Evolutionary conservation across 768 basidiomycete species (phyloP), one percentile per base, ranked within the genome.

Genomic region (Tulasnella sp.): DNA sequence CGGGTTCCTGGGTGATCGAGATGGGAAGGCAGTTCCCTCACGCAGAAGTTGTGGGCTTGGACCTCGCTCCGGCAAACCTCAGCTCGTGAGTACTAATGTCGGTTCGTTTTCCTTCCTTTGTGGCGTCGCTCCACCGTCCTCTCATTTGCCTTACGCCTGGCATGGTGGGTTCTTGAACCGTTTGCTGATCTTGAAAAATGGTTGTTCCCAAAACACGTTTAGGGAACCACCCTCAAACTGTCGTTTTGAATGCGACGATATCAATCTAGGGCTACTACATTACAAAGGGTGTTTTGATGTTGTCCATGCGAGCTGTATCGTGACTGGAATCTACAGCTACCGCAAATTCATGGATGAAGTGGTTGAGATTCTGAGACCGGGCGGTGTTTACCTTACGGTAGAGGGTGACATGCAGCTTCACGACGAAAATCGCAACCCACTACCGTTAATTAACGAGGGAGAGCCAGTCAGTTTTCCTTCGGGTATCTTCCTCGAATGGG

Each of bases 341-440:
- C 42, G 73, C 20, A 20, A 32, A 16, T 46, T 74, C 51, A 35
- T 74, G 23, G 15, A 26, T 7, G 51, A 48, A 23, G 46, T 46
- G 29, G 26, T 70, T 26, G 35, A 35, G 35, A 16, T 70, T 35
- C 35, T 35, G 35, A 35, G 35, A 35, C 76, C 76, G 35, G 76
- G 76, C 6, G 76, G 76, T n/a, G 76, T 77, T 4, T 77, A 40
- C 37, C 48, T 77, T 11, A 70, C 40, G 15, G 67, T 77, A 57
- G 61, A 29, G 35, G 61, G 37, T 5, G 76, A 77, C 51, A 29
- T 69, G 39, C 69, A 70, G 40, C 39, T 44, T 26, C 67, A 42
- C 61, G 61, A 77, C 39, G 76, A 70, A 15, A 71, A 72, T n/a
- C 67, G 10, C 40, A 37, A 77, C 32, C 10, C 9, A 11, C 32